These are phyloP conservation scores for Mycena sanguinolenta DNA, from an alignment of 768 basidiomycete genomes.

Conservation along the genomic window DNA sequence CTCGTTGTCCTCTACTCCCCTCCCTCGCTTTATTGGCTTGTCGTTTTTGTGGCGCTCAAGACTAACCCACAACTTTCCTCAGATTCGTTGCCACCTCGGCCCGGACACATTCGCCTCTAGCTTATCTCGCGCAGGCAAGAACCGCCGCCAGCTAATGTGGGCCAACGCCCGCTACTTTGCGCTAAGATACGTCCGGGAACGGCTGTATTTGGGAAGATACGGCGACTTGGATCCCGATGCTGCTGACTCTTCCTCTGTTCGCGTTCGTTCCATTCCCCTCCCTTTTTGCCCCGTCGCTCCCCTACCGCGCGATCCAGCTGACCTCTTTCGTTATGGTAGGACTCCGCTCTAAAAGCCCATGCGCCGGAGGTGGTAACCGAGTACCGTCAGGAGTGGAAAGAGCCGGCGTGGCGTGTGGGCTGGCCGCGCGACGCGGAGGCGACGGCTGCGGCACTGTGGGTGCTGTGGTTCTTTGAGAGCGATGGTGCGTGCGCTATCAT, in stretches of 20 bases:
- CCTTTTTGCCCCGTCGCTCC: too few relatives aligned
- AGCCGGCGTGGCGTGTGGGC: constrained; percentile 23
- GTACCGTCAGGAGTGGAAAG: neutral
- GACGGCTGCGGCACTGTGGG: constrained; percentile 28
- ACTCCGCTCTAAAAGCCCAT: too few relatives aligned
- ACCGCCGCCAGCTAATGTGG: constrained; percentile 31
- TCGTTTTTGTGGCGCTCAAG: too few relatives aligned
- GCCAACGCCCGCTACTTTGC: constrained; percentile 24
- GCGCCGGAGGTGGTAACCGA: neutral
- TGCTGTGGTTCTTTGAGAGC: constrained; percentile 25
- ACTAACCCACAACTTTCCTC: too few relatives aligned
- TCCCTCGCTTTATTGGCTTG: too few relatives aligned
- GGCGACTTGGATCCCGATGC: neutral
- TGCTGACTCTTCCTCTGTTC: neutral
- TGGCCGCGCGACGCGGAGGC: constrained; percentile 26
- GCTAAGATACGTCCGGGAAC: constrained; percentile 2
- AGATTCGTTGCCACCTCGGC: too few relatives aligned
- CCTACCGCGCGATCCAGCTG: too few relatives aligned
- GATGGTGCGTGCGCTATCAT: constrained; percentile 2
- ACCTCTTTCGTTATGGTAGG: too few relatives aligned
- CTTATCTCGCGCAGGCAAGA: constrained; percentile 7
- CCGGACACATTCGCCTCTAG: too few relatives aligned
- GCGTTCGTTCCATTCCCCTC: too few relatives aligned
- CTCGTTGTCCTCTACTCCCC: too few relatives aligned
- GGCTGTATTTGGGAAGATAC: constrained; percentile 14